These are phyloP conservation scores for Zoysia japonica DNA, from an alignment of 176 grass and related monocot species.

Conservation along the genomic window DNA sequence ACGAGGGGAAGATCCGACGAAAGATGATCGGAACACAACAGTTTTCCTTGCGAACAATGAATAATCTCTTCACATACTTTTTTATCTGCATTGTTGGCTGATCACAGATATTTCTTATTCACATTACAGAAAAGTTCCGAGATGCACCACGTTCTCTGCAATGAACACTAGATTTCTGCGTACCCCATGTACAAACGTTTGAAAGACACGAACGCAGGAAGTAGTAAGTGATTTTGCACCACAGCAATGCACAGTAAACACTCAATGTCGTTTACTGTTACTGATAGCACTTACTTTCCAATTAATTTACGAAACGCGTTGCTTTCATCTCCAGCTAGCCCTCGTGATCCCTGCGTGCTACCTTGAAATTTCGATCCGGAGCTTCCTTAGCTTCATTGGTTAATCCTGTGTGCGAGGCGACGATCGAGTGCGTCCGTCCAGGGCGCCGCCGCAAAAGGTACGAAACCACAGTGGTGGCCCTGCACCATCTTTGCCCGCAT, in stretches of 20 bases:
- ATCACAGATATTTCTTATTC: neutral
- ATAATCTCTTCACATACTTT: neutral
- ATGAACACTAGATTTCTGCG: neutral
- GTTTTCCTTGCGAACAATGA: neutral
- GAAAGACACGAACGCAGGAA: neutral
- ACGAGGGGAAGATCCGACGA: constrained; percentile 6
- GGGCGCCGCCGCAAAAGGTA: neutral
- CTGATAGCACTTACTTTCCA: neutral
- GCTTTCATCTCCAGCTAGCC: neutral
- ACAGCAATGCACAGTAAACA: neutral
- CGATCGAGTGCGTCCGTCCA: neutral
- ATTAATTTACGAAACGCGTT: neutral
- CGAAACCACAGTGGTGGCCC: neutral
- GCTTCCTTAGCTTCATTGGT: neutral
- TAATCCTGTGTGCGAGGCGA: neutral
- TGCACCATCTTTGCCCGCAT: constrained; percentile 30
- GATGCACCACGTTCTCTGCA: neutral
- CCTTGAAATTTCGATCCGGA: neutral
- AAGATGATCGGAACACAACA: neutral
- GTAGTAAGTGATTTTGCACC: neutral
- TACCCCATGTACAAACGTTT: neutral
- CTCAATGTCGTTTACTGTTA: neutral
- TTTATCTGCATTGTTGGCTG: neutral
- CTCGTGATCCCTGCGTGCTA: neutral
- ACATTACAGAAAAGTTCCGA: neutral